These are phyloP conservation scores for Candida neerlandica DNA, from an alignment of 1,139 yeast species.

Conservation along the genomic window DNA sequence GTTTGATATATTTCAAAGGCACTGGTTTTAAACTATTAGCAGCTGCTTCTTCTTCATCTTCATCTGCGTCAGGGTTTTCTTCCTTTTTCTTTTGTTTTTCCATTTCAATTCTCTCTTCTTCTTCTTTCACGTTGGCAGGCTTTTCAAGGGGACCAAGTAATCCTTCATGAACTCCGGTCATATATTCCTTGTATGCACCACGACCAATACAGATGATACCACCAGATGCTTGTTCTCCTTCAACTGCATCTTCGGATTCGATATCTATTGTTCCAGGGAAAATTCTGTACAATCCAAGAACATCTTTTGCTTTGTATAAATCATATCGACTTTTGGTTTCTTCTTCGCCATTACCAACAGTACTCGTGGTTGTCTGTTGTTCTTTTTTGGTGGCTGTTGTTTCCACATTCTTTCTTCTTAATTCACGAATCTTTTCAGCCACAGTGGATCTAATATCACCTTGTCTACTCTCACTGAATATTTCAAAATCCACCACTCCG, in stretches of 20 bases:
- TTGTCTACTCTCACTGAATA: conserved; percentile 75
- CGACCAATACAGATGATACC: conserved; percentile 93
- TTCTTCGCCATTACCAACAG: conserved; percentile 20
- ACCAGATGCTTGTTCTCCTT: conserved; percentile 56
- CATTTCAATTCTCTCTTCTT: conserved; percentile 28
- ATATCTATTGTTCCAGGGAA: conserved; percentile 36
- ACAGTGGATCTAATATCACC: conserved; percentile 85
- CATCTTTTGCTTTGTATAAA: conserved; percentile 53
- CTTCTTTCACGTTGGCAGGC: conserved; percentile 45
- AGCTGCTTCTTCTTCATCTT: conserved; percentile 17
- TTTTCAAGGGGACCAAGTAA: conserved; percentile 84
- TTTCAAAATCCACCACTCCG: conserved; percentile 83
- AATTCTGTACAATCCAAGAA: conserved; percentile 58
- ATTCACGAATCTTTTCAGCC: conserved; percentile 77
- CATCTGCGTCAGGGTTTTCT: conserved; percentile 59
- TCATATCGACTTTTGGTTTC: conserved; percentile 36
- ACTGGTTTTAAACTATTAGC: conserved; percentile 41
- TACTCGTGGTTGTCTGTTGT: not conserved
- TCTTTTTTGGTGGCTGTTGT: conserved; percentile 10
- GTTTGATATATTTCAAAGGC: conserved; percentile 62
- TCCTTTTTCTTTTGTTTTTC: conserved; percentile 20
- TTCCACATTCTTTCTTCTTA: conserved; percentile 44
- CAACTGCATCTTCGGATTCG: conserved; percentile 50
- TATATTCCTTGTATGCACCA: conserved; percentile 92
- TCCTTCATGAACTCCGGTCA: conserved; percentile 92